These are phyloP conservation scores for Flaveria robusta DNA, from an alignment of 129 eudicot species.

Conservation along the genomic window DNA sequence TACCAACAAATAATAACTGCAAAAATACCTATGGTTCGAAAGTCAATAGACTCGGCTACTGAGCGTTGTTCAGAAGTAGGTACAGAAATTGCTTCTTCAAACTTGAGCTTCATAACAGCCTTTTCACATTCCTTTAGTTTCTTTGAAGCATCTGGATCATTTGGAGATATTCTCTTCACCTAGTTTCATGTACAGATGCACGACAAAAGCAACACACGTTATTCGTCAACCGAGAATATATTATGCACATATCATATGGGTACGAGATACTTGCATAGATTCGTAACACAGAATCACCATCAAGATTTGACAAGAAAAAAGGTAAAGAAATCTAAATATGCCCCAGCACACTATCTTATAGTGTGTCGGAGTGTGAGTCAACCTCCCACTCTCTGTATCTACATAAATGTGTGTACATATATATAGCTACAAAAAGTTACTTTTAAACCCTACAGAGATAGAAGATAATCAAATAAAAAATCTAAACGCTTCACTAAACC, in stretches of 20 bases:
- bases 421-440: no score
- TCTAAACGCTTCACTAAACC: not conserved
- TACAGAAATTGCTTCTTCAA: conserved; percentile 91
- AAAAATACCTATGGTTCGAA: conserved; percentile 64
- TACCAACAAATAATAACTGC: not conserved
- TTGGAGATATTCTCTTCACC: conserved; percentile 87
- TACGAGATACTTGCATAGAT: conserved; percentile 9
- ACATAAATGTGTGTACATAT: not conserved
- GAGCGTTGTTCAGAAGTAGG: conserved; percentile 68
- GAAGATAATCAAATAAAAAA: not conserved
- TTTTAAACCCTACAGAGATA: not conserved
- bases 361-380: not conserved
- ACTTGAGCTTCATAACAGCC: conserved; percentile 96
- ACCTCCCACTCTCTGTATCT: not conserved
- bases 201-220: not conserved
- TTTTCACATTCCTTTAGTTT: conserved; percentile 95
- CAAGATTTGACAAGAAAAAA: not conserved
- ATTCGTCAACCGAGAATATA: not conserved
- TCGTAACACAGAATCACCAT: conserved; percentile 13
- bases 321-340: not conserved
- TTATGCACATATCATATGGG: not conserved
- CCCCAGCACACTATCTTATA: not conserved
- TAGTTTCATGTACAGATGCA: conserved; percentile 25
- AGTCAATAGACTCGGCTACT: conserved; percentile 81
- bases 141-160: conserved; percentile 96